Conservation (phyloP, 2,329 filamentous ascomycete genomes). For the Macrophomina tecta region DNA sequence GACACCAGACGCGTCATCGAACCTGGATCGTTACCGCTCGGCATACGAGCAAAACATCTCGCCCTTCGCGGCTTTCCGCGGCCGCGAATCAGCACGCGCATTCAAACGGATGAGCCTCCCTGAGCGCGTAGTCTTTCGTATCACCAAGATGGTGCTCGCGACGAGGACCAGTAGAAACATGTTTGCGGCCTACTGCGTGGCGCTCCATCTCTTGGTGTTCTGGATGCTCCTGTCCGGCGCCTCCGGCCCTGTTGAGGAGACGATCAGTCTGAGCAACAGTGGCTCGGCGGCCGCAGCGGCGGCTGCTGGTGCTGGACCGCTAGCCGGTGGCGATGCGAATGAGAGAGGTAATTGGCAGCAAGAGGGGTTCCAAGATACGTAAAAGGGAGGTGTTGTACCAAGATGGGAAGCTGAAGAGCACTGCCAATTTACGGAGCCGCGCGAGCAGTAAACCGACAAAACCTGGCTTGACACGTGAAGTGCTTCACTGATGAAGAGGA, state of each 20-base stretch:
- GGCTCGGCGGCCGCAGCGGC: constrained; percentile 36
- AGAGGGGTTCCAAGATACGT: constrained; percentile 42
- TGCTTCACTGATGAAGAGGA: constrained; percentile 15
- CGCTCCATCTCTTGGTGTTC: constrained; percentile 86
- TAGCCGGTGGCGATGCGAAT: constrained; percentile 33
- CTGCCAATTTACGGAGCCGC: constrained; percentile 20
- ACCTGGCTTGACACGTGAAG: constrained; percentile 18
- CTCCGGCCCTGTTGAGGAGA: constrained; percentile 67
- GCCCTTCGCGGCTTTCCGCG: constrained; percentile 92
- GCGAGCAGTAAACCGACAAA: constrained; percentile 3
- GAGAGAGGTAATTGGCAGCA: constrained; percentile 43
- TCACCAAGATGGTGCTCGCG: constrained; percentile 88
- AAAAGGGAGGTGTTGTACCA: constrained; percentile 2
- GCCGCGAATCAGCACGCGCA: constrained; percentile 88
- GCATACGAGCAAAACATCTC: constrained; percentile 96
- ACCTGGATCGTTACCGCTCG: constrained; percentile 83
- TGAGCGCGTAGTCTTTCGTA: constrained; percentile 86
- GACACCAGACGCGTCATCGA: constrained; percentile 64
- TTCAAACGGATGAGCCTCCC: constrained; percentile 93
- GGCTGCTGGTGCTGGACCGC: constrained; percentile 40
- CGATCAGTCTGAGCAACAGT: constrained; percentile 43
- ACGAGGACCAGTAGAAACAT: constrained; percentile 90
- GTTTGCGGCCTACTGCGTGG: constrained; percentile 90
- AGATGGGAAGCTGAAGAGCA: constrained; percentile 17
- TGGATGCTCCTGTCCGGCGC: constrained; percentile 85